Conservation (phyloP, 768 basidiomycete genomes). For the Lepiota venenata region DNA sequence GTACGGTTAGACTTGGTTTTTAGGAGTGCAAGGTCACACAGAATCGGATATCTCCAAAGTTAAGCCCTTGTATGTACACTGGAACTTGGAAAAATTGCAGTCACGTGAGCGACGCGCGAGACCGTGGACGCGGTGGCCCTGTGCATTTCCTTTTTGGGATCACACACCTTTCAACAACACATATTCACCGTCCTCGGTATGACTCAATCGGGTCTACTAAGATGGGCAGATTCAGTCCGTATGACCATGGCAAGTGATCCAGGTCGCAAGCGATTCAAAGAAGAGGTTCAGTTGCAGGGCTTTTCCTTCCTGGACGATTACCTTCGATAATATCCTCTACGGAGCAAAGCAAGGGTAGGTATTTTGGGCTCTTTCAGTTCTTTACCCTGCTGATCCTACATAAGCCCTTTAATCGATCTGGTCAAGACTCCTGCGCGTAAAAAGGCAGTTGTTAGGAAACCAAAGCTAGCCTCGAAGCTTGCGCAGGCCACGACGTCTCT, state of each 20-base stretch:
- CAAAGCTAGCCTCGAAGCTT: conserved; percentile 46
- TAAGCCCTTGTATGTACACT: not conserved
- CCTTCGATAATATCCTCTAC: conserved; percentile 64
- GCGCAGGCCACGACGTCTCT: conserved; percentile 37
- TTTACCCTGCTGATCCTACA: not conserved
- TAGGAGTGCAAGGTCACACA: too few relatives aligned
- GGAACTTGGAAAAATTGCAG: conserved; percentile 12
- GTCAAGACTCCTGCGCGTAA: conserved; percentile 83
- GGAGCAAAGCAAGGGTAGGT: conserved; percentile 66
- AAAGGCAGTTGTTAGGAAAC: conserved; percentile 50
- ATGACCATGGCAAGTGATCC: conserved; percentile 70
- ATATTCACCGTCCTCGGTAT: conserved; percentile 17
- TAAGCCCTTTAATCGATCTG: conserved; percentile 71
- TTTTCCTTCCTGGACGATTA: conserved; percentile 81
- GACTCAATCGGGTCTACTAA: conserved; percentile 51
- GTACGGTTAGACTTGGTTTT: too few relatives aligned
- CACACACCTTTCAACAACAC: not conserved
- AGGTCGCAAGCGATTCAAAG: conserved; percentile 65
- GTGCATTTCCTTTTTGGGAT: conserved; percentile 3
- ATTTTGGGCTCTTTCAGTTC: not conserved
- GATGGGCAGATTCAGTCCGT: conserved; percentile 69
- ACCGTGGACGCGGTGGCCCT: too few relatives aligned
- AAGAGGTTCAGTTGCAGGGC: conserved; percentile 72
- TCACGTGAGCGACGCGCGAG: conserved; percentile 25
- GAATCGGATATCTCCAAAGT: too few relatives aligned